A percentile compares a stretch with the other conserved stretches of the same genome.
Conservation (phyloP, 164 flowering plant species). For the Nymphaea thermarum region DNA sequence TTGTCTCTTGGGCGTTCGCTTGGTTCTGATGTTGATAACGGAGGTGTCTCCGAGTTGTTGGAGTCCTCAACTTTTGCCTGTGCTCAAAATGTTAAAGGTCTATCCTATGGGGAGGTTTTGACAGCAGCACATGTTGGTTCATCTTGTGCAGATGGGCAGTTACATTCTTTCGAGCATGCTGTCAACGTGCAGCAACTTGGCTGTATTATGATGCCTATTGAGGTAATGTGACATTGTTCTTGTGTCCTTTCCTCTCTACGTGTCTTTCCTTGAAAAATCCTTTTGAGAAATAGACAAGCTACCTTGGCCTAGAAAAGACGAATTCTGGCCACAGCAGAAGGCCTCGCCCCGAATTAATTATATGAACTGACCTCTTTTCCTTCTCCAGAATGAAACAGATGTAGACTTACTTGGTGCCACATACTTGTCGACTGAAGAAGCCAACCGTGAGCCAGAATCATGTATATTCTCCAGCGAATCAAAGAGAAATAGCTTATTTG, state of each 20-base stretch:
- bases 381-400: too few relatives aligned
- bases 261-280: too few relatives aligned
- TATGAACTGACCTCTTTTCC: too few relatives aligned
- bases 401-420: too few relatives aligned
- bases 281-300: too few relatives aligned
- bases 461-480: slow-evolving; percentile 14
- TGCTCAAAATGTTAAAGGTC: slow-evolving; percentile 24
- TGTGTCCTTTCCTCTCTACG: too few relatives aligned
- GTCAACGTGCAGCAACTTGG: slow-evolving; percentile 20
- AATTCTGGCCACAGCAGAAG: too few relatives aligned
- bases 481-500: slow-evolving; percentile 10
- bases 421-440: slow-evolving; percentile 14
- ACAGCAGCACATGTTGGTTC: slow-evolving; percentile 27
- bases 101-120: slow-evolving; percentile 40
- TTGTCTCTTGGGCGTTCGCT: slow-evolving; percentile 17
- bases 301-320: too few relatives aligned
- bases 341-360: too few relatives aligned
- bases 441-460: slow-evolving; percentile 11
- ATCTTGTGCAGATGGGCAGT: slow-evolving; percentile 25
- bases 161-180: slow-evolving; percentile 22
- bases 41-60: slow-evolving; percentile 37
- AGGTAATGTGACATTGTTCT: slow-evolving; percentile 23
- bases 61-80: slow-evolving; percentile 19
- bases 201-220: slow-evolving; percentile 17
- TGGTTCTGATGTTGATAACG: slow-evolving; percentile 16